Base-by-base conservation (phyloP, 2,329 filamentous ascomycete species). In the Ilyonectria mors-panacis region DNA sequence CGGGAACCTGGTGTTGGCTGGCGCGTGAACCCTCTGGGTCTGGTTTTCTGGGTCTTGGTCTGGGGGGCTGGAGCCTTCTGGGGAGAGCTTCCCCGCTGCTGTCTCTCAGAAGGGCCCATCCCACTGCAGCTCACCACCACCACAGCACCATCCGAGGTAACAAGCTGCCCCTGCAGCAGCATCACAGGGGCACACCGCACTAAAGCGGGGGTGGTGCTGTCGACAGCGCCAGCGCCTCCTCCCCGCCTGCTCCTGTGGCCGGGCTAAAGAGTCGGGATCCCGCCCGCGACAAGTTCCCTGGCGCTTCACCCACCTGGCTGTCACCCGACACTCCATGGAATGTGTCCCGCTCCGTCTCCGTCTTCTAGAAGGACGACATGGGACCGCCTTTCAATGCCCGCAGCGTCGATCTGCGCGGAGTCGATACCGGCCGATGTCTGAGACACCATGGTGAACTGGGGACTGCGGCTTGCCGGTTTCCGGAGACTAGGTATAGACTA, bases 321-420 rank as follows among this genome's bases (percentile, higher is more conserved):
- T 42, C 39, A 42, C 39, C 8, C 30, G 26, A 26, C 26, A 6
- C 37, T 39, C 8, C 39, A 17, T 42, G 39, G 15, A 42, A 42
- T 42, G 15, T 42, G 39, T 42, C n/a, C 39, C 17, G n/a, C 42
- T 4, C 56, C 12, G 15, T 47, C 53, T 21, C 42, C 15, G 48
- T 51, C 59, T 63, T 63, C 59, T 56, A 63, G 59, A 63, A 63
- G 30, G 30, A 48, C 19, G 57, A 23, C 30, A 35, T n/a, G 45
- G 50, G 17, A 48, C 59, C 48, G 48, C 48, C 28, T 56, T 50
- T 37, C 15, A 51, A 35, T 28, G 50, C 33, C 7, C 26, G 37
- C 53, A 8, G 19, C 26, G 28, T 19, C n/a, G 39, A 58, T 47
- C 55, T 33, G 42, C 55, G 21, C 19, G 54, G 13, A 48, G 23